A percentile compares a stretch with the other conserved stretches of the same genome.
These are phyloP conservation scores for Aspergillus oerlinghausenensis DNA, from an alignment of 2,329 filamentous ascomycete species.

Conservation along the genomic window DNA sequence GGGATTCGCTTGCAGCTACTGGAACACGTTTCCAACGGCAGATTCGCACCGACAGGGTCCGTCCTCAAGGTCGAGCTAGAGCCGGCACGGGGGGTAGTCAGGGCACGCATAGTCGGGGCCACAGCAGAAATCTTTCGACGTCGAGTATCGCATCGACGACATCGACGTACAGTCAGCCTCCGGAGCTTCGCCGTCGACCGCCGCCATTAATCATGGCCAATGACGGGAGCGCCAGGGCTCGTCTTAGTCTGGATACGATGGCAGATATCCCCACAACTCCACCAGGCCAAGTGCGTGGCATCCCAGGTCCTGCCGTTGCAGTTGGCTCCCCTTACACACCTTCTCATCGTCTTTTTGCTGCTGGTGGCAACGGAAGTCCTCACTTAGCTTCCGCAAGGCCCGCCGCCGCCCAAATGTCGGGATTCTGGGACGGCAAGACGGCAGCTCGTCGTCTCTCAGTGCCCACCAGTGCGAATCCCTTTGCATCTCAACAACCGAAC, in stretches of 20 bases:
- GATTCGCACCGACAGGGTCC: constrained; percentile 79
- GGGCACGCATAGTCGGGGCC: constrained; percentile 67
- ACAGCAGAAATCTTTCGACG: constrained; percentile 78
- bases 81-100: constrained; percentile 73
- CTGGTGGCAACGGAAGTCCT: constrained; percentile 66
- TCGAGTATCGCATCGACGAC: constrained; percentile 78
- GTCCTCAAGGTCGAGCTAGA: constrained; percentile 68
- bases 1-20: constrained; percentile 86
- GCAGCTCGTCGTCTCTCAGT: constrained; percentile 76
- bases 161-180: constrained; percentile 60
- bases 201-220: constrained; percentile 78
- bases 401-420: constrained; percentile 63
- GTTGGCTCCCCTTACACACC: constrained; percentile 77
- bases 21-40: constrained; percentile 90
- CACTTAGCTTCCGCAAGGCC: constrained; percentile 74
- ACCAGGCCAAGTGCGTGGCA: constrained; percentile 60
- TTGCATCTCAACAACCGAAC: constrained; percentile 59
- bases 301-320: constrained; percentile 60
- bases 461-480: constrained; percentile 70
- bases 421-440: constrained; percentile 66
- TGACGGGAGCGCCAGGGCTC: constrained; percentile 58
- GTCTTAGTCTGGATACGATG: constrained; percentile 62
- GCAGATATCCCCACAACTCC: constrained; percentile 60
- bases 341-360: constrained; percentile 76
- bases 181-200: constrained; percentile 67